These are phyloP conservation scores for Lactarius trivialis DNA, from an alignment of 768 basidiomycete genomes.

Conservation along the genomic window DNA sequence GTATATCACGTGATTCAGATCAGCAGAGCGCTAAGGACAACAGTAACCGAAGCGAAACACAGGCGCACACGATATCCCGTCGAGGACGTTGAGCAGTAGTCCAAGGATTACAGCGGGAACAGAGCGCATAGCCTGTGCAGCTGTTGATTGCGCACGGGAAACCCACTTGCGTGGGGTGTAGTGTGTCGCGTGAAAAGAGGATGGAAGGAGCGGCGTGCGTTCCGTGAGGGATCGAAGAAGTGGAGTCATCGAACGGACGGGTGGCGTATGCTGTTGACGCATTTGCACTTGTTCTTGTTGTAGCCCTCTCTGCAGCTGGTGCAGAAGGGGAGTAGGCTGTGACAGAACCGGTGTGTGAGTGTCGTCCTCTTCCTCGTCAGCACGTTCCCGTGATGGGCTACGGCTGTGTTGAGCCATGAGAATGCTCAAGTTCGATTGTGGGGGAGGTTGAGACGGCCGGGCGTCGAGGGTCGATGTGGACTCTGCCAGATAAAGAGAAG, in stretches of 20 bases:
- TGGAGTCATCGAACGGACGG: neutral
- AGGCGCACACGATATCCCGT: conserved; percentile 82
- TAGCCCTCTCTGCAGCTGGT: neutral
- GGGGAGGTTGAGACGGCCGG: conserved; percentile 16
- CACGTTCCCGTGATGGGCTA: conserved; percentile 12
- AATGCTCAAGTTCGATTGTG: conserved; percentile 34
- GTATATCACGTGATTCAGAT: neutral
- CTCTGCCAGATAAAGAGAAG: conserved; percentile 22
- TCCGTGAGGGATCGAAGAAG: conserved; percentile 13
- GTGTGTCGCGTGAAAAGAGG: conserved; percentile 7
- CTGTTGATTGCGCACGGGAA: neutral
- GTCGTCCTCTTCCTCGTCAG: conserved; percentile 6
- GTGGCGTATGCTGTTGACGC: neutral
- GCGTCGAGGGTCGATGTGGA: conserved; percentile 21
- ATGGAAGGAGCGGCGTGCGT: conserved; percentile 16
- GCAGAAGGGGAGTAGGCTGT: neutral
- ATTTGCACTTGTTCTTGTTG: neutral
- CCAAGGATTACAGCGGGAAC: conserved; percentile 86
- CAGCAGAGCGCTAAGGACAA: neutral
- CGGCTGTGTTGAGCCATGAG: conserved; percentile 29
- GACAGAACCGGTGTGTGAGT: conserved; percentile 7
- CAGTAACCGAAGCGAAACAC: neutral
- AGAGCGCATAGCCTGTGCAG: conserved; percentile 30
- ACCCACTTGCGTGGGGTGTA: conserved; percentile 11
- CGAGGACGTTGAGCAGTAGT: conserved; percentile 80